phyloP scores from a whole-genome alignment of 2,329 filamentous ascomycete genomes.

The Curvularia lunata region DNA sequence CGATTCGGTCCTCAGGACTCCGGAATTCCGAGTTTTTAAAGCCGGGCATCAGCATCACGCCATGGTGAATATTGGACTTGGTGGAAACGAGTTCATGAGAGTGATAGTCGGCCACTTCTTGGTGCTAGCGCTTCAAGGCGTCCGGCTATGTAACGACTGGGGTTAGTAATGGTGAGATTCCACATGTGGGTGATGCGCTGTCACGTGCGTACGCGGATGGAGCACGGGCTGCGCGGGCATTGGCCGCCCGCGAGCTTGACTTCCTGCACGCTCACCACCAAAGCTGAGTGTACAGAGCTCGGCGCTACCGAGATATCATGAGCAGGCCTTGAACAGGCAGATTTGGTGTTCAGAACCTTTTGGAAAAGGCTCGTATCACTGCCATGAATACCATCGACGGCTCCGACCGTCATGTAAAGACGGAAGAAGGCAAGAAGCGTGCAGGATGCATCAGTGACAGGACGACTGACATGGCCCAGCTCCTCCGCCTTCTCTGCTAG shows the following conservation, averaged over 20 bases:
- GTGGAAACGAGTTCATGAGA: no score
- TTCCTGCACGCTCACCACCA: slow-evolving; percentile 3
- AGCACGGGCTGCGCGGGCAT: slow-evolving; percentile 10
- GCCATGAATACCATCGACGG: slow-evolving; percentile 71
- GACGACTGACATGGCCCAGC: slow-evolving; percentile 46
- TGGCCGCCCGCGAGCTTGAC: slow-evolving; percentile 20
- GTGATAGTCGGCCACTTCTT: background rate
- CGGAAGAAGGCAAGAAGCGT: slow-evolving; percentile 40
- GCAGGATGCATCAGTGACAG: background rate
- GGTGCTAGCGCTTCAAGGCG: background rate
- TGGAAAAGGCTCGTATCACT: background rate
- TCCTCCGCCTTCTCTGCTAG: slow-evolving; percentile 78
- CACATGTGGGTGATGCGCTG: background rate
- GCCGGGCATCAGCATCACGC: no score
- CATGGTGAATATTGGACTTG: no score
- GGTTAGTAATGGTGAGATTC: background rate
- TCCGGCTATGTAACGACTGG: background rate
- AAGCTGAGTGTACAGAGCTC: background rate
- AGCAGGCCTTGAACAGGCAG: background rate
- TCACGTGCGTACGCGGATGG: slow-evolving; percentile 21
- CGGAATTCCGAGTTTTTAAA: background rate
- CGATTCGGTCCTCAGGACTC: background rate
- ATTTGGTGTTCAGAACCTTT: background rate
- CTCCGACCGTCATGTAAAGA: slow-evolving; percentile 54
- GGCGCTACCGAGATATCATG: slow-evolving; percentile 4